Percentiles rank a stretch among this genome's conserved stretches.
Conservation (phyloP, 345 rosid genomes). For the Eucalyptus guilfoylei region DNA sequence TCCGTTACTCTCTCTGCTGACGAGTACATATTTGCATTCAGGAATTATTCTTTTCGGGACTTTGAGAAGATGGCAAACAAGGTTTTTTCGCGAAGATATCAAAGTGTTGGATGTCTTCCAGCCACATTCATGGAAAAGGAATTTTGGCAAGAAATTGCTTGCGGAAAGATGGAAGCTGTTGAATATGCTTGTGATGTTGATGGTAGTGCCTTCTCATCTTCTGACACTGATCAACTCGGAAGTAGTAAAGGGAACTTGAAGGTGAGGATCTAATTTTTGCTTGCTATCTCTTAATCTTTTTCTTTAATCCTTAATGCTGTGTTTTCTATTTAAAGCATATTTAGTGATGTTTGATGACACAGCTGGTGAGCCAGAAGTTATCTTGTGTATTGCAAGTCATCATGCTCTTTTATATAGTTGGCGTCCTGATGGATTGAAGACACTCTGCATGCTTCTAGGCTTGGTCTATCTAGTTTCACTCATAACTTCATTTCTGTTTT, state of each 20-base stretch:
- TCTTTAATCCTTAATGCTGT: neutral
- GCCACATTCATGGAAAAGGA: conserved; percentile 92
- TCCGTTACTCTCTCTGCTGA: conserved; percentile 1
- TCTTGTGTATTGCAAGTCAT: neutral
- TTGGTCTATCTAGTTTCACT: neutral
- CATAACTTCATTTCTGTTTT: neutral
- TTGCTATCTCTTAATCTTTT: neutral
- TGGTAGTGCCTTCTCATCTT: conserved; percentile 98
- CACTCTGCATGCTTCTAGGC: neutral
- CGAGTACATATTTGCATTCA: conserved; percentile 27
- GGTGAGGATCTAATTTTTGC: conserved; percentile 36
- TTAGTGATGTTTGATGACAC: neutral
- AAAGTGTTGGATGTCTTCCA: conserved; percentile 85
- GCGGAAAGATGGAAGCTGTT: conserved; percentile 94
- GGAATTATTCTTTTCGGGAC: conserved; percentile 90
- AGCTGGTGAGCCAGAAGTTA: neutral
- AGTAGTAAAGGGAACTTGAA: conserved; percentile 98
- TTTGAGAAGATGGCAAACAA: conserved; percentile 99
- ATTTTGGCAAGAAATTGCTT: conserved; percentile 95
- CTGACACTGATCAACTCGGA: conserved; percentile 81
- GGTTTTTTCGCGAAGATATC: conserved; percentile 90
- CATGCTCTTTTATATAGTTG: neutral
- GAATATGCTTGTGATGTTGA: conserved; percentile 99
- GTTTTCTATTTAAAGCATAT: neutral
- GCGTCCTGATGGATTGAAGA: neutral